Base-by-base conservation (phyloP, 1,284 basidiomycete genomes). In the Caloboletus firmus region DNA sequence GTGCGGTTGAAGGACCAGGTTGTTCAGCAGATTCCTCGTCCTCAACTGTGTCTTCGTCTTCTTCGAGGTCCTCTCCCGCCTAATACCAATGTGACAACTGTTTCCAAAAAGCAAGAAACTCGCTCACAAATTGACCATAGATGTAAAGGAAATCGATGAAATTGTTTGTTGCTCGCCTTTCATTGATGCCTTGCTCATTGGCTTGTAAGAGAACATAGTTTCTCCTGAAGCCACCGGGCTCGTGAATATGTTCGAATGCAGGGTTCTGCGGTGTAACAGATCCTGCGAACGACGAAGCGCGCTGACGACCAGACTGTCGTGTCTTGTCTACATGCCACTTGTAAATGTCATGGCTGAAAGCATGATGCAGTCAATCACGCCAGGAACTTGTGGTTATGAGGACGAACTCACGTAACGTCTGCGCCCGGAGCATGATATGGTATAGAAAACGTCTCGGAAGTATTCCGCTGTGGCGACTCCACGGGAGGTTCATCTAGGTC, bases 1-100 rank as follows among this genome's bases (percentile, higher is more conserved):
- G 35, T 17, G 28, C 26, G 53, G 50, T 43, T 59, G 68, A 53
- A 61, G 62, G 24, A 46, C 64, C 61, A 34, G 67, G 62, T 26
- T 68, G 74, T 36, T 48, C 55, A 45, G 50, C 49, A 18, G 63
- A 69, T 59, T 79, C 74, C 49, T 76, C 76, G 17, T 79, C 78
- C 3, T 82, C 81, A 6, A 79, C 76, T 10, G 70, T 71, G 10
- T 80, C 79, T 32, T 80, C 79, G 34, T 91, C 88, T 66, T 96
- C 94, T 64, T 95, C 93, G 2, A 97, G 80, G 62, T 97, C 94
- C 79, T 97, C 95, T 66, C 94, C 94, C 35, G 93, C 93, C 93
- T 95, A 48, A 62, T 39, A 44, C 36, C 42, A 10, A 57, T 57
- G 42, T 57, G 20, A 44, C 36, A 45, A 44, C 9, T 11, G 30